These are phyloP conservation scores for Spergularia bocconei DNA, from an alignment of 148 eudicot genomes.

Conservation along the genomic window DNA sequence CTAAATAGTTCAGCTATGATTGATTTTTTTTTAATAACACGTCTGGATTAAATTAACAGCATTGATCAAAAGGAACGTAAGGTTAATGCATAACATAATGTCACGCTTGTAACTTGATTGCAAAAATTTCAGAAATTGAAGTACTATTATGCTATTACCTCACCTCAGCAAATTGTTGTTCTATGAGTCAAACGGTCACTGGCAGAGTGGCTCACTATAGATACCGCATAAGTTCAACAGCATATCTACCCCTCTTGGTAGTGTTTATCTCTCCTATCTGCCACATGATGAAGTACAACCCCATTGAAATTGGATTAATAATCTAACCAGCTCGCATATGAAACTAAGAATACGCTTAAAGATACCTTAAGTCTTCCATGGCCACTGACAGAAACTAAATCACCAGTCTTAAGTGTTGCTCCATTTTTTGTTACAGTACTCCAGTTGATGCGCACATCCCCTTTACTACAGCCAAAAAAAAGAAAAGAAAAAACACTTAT, in stretches of 20 bases:
- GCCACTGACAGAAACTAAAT: slow-evolving; percentile 77
- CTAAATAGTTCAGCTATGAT: too few relatives aligned
- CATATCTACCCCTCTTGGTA: slow-evolving; percentile 84
- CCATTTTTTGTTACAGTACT: slow-evolving; percentile 62
- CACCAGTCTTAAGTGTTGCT: slow-evolving; percentile 64
- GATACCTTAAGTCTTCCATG: slow-evolving; percentile 83
- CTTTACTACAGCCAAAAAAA: slow-evolving; percentile 38
- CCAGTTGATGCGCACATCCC: slow-evolving; percentile 92
- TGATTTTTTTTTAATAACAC: too few relatives aligned
- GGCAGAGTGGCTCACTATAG: slow-evolving; percentile 23
- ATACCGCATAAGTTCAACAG: slow-evolving; percentile 74
- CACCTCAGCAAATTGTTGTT: background rate
- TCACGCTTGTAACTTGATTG: too few relatives aligned
- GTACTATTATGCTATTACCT: background rate
- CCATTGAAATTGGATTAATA: background rate
- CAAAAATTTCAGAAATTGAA: background rate
- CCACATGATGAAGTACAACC: slow-evolving; percentile 11
- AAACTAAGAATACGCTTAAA: background rate
- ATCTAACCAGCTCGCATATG: background rate
- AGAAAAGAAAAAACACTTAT: background rate
- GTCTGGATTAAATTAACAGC: too few relatives aligned
- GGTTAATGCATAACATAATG: too few relatives aligned
- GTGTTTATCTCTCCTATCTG: slow-evolving; percentile 82
- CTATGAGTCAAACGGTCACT: background rate
- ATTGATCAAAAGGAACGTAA: too few relatives aligned